Base-by-base conservation (phyloP, 352 stramenopile genomes). In the Pythium periplocum region DNA sequence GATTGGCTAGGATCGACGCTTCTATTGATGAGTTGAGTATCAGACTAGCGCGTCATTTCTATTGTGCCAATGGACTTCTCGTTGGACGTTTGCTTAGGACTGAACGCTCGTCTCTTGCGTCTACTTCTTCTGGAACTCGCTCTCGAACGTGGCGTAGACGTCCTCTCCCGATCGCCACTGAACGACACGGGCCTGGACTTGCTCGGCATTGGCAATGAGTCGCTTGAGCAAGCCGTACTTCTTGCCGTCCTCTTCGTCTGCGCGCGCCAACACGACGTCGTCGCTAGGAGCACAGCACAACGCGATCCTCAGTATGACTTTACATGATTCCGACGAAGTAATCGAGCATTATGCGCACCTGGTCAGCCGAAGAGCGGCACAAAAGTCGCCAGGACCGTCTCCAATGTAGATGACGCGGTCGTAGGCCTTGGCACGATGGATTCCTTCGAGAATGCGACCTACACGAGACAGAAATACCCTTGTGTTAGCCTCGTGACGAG, bases 331-430 rank as follows among this genome's bases (percentile, higher is more conserved):
- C 9, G 9, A 2, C 43, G 43, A 11, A 48, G 43, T 48, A 11
- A 48, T 30, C 17, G 43, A 51, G n/a, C 10, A 48, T 47, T 6
- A 26, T 26, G 40, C 60, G 44, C 61, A 89, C 78, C 71, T 83
- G 17, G 66, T 72, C 9, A 90, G 59, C 2, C 73, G 60, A 2
- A 69, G 82, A 0, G 73, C 58, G 9, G 80, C 73, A 39, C 83
- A 93, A 42, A 82, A 93, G 59, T 93, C 83, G 1, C 83, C 83
- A 0, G 52, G 50, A 32, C 83, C 83, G 59, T 93, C 83, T 6
- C 80, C 83, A 17, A 93, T 65, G 62, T 91, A 93, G 34, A 93
- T 33, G 31, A 93, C 68, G 31, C 67, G 65, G 1, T 73, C 32
- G 45, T 77, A 87, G 0, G 9, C n/a, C 1, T 66, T 64, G 4